Conservation (phyloP, 2,329 filamentous ascomycete species). For the Colletotrichum magnum region DNA sequence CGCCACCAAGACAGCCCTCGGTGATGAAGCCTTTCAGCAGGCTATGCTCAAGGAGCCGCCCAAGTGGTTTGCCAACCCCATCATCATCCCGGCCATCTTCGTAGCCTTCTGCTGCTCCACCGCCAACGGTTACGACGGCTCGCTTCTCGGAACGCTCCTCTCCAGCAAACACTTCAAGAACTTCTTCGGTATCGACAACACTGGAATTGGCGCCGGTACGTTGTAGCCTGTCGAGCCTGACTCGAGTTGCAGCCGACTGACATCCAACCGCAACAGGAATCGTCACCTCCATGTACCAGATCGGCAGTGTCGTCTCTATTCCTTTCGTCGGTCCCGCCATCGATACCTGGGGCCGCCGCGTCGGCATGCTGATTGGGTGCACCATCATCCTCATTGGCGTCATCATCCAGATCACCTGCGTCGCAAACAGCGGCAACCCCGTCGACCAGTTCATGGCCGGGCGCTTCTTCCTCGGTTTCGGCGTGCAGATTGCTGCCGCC, state of each 20-base stretch:
- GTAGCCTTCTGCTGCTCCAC: conserved; percentile 49
- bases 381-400: conserved; percentile 57
- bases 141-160: conserved; percentile 66
- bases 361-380: conserved; percentile 62
- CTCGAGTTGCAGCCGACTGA: no score
- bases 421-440: conserved; percentile 47
- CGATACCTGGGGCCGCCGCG: conserved; percentile 62
- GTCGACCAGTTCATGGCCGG: conserved; percentile 69
- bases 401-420: conserved; percentile 44
- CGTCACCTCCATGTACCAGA: conserved; percentile 66
- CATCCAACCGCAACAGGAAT: conserved; percentile 13
- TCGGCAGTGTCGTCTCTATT: conserved; percentile 63
- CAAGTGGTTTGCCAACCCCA: conserved; percentile 38
- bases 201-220: conserved; percentile 63
- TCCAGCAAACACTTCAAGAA: conserved; percentile 65
- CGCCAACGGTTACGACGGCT: conserved; percentile 61
- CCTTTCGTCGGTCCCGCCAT: conserved; percentile 63
- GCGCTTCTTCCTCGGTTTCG: conserved; percentile 69
- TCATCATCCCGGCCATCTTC: conserved; percentile 44
- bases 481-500: conserved; percentile 70
- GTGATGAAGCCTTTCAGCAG: conserved; percentile 44
- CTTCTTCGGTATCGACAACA: conserved; percentile 63
- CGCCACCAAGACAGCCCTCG: conserved; percentile 12
- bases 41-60: conserved; percentile 50
- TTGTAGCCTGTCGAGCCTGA: neutral